Percentiles rank a stretch among this genome's conserved stretches.
These are phyloP conservation scores for Fraxinus dipetala DNA, from an alignment of 305 asterid species.

Conservation along the genomic window DNA sequence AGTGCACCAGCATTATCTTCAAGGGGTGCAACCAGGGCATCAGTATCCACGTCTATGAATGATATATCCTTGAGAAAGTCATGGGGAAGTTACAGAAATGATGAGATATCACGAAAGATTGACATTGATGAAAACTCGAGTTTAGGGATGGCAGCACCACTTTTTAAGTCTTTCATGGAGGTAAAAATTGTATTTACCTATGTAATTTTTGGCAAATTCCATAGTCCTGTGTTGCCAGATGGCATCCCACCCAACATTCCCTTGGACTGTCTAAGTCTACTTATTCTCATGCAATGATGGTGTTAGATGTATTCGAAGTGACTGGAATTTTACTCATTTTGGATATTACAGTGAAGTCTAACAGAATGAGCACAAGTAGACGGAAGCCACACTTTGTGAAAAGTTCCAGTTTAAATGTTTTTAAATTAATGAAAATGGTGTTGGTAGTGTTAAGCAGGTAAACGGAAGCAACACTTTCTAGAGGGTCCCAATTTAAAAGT, in stretches of 20 bases:
- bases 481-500: not conserved
- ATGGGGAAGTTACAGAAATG: constrained; percentile 66
- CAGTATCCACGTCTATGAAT: constrained; percentile 63
- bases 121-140: constrained; percentile 69
- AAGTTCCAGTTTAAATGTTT: not conserved
- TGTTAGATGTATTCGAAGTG: not conserved
- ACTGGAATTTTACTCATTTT: not conserved
- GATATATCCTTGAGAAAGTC: constrained; percentile 79
- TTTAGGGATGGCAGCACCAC: constrained; percentile 94
- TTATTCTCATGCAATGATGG: not conserved
- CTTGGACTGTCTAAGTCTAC: not conserved
- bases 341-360: not conserved
- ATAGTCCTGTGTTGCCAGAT: constrained; percentile 7
- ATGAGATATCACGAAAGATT: constrained; percentile 64
- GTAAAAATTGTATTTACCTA: constrained; percentile 32
- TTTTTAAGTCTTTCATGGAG: constrained; percentile 98
- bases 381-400: not conserved
- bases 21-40: constrained; percentile 55
- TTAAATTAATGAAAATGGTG: not conserved
- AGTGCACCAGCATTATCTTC: constrained; percentile 95
- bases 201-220: constrained; percentile 1
- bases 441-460: not conserved
- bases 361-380: not conserved
- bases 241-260: constrained; percentile 5
- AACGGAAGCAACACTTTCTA: not conserved